Percentiles rank a stretch among this genome's conserved stretches.
Evolutionary conservation across 805 yeast genomes (phyloP).

Genomic region (Monosporozyma unispora): DNA sequence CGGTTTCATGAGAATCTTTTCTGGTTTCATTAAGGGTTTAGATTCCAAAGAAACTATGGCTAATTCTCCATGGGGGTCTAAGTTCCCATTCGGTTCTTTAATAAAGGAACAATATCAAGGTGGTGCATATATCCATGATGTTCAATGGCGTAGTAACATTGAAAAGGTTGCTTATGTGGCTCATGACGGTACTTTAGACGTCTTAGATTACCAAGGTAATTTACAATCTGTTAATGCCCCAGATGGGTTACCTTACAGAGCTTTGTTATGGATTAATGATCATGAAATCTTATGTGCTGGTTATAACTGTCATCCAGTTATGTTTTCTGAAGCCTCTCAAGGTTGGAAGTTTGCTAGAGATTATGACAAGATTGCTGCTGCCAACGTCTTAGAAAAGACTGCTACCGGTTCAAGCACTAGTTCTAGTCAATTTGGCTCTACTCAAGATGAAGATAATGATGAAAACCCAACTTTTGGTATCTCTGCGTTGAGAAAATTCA

Average conservation of each 20-base stretch:
- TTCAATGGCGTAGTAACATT: constrained; percentile 73
- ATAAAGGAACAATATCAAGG: constrained; percentile 41
- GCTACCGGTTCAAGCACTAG: not conserved
- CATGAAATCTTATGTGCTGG: constrained; percentile 78
- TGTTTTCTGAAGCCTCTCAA: constrained; percentile 61
- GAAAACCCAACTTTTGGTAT: constrained; percentile 47
- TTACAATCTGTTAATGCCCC: constrained; percentile 20
- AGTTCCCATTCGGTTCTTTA: constrained; percentile 86
- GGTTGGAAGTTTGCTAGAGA: constrained; percentile 55
- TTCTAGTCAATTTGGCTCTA: constrained; percentile 11
- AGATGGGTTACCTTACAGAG: constrained; percentile 64
- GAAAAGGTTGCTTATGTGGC: constrained; percentile 71
- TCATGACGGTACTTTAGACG: constrained; percentile 77
- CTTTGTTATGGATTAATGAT: constrained; percentile 62
- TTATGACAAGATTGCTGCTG: constrained; percentile 40
- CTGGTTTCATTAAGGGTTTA: constrained; percentile 80
- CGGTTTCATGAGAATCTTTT: constrained; percentile 83
- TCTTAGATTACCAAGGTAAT: constrained; percentile 50
- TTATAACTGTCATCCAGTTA: constrained; percentile 82
- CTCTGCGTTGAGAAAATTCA: constrained; percentile 84
- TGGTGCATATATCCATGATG: constrained; percentile 90
- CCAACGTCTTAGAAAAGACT: constrained; percentile 1
- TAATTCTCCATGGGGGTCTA: constrained; percentile 85
- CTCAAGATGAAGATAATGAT: constrained; percentile 46
- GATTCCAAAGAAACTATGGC: constrained; percentile 48